A percentile compares a stretch with the other conserved stretches of the same genome.
Evolutionary conservation across 371 early-diverging fungal genomes (phyloP).

Genomic region (Syncephalastrum monosporum): DNA sequence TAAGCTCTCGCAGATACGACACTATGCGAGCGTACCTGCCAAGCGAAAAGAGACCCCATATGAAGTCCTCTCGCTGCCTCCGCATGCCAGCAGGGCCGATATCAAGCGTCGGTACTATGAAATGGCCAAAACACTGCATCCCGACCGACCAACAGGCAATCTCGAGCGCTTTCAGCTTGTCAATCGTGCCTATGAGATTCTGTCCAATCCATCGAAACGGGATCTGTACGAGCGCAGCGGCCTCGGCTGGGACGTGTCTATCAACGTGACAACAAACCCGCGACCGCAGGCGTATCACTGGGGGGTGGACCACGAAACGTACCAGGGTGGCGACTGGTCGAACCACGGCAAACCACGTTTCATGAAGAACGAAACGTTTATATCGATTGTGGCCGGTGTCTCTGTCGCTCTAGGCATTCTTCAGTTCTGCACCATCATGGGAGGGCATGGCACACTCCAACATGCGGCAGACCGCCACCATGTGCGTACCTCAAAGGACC

Average conservation of each 20-base stretch:
- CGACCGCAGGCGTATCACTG: background rate
- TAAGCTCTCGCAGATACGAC: background rate
- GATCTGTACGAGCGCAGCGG: slow-evolving; percentile 26
- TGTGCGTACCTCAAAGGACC: slow-evolving; percentile 26
- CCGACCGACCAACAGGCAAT: slow-evolving; percentile 34
- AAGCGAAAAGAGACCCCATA: slow-evolving; percentile 25
- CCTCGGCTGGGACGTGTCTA: slow-evolving; percentile 28
- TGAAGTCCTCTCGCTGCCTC: slow-evolving; percentile 28
- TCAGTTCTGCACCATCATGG: slow-evolving; percentile 25
- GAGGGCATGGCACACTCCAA: slow-evolving; percentile 22
- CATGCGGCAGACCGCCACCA: slow-evolving; percentile 42
- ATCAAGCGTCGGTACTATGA: slow-evolving; percentile 41
- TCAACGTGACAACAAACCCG: no score
- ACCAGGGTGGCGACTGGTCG: slow-evolving; percentile 28
- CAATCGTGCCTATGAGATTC: slow-evolving; percentile 35
- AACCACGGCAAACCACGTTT: slow-evolving; percentile 25
- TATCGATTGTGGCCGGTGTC: slow-evolving; percentile 31
- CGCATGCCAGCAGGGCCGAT: slow-evolving; percentile 22
- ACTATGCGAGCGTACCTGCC: slow-evolving; percentile 11
- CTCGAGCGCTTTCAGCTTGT: slow-evolving; percentile 34
- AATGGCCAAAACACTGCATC: slow-evolving; percentile 42
- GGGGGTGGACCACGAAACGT: slow-evolving; percentile 14
- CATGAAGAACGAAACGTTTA: slow-evolving; percentile 33
- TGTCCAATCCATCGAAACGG: slow-evolving; percentile 25
- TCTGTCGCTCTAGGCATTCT: slow-evolving; percentile 22